These are phyloP conservation scores for Russula sp. DNA, from an alignment of 768 basidiomycete species.

Conservation along the genomic window DNA sequence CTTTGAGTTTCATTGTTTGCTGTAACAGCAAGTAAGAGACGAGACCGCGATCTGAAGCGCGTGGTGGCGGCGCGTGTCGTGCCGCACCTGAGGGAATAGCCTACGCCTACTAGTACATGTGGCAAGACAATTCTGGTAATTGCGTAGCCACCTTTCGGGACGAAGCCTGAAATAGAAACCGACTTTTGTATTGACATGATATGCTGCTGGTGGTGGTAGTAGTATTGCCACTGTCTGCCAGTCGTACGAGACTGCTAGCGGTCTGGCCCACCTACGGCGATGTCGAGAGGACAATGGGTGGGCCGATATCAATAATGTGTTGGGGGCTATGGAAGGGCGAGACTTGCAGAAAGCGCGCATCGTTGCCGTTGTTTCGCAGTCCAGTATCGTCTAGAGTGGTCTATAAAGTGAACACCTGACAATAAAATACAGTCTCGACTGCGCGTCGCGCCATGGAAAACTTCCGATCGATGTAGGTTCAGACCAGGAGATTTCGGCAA, in stretches of 20 bases:
- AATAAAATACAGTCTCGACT: not conserved
- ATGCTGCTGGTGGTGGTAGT: too few relatives aligned
- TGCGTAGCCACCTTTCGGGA: not conserved
- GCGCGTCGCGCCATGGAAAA: not conserved
- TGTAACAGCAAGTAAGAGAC: too few relatives aligned
- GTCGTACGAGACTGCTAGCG: not conserved
- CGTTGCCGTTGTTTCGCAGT: too few relatives aligned
- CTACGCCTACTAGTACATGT: not conserved
- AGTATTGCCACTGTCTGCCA: not conserved
- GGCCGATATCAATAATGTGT: not conserved
- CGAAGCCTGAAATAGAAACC: not conserved
- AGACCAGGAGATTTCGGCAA: not conserved
- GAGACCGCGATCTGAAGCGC: too few relatives aligned
- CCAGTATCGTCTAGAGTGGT: not conserved
- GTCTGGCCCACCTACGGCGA: not conserved
- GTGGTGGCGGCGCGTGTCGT: too few relatives aligned
- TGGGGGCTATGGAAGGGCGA: too few relatives aligned
- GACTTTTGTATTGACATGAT: not conserved
- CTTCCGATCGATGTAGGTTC: not conserved
- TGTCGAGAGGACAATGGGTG: not conserved
- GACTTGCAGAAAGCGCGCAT: too few relatives aligned
- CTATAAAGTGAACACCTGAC: not conserved
- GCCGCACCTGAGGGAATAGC: not conserved
- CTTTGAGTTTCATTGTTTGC: too few relatives aligned
- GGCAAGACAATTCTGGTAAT: not conserved